Evolutionary conservation across 2,329 filamentous ascomycete species (phyloP).

Genomic region (Curvularia spicifera): DNA sequence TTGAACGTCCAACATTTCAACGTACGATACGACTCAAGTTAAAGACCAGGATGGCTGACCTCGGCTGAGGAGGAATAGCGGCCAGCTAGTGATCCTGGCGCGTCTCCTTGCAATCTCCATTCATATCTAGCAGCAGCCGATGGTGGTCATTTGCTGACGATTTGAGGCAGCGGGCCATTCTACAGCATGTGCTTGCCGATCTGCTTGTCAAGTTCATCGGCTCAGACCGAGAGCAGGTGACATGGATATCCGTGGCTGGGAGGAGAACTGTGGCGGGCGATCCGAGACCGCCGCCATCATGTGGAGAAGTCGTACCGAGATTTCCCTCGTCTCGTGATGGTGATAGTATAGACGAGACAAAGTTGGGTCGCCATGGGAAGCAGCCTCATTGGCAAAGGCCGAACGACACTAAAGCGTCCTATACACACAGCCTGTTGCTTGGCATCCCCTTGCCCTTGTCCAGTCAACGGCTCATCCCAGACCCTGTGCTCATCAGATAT

Average conservation of each 20-base stretch:
- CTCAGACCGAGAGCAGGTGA: not conserved
- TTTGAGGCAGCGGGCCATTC: not conserved
- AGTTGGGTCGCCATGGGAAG: not conserved
- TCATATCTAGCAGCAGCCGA: not conserved
- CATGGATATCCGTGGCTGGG: not conserved
- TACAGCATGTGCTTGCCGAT: conserved; percentile 2
- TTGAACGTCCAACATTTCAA: not conserved
- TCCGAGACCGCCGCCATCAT: not conserved
- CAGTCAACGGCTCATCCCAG: conserved; percentile 1
- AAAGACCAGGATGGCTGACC: not conserved
- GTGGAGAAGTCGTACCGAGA: not conserved
- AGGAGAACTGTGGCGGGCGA: not conserved
- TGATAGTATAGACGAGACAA: not conserved
- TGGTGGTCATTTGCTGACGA: not conserved
- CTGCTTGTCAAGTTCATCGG: not conserved
- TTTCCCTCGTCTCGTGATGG: not conserved
- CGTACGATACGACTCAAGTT: not conserved
- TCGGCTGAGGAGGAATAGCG: not conserved
- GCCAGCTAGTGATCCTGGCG: not conserved
- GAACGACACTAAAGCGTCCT: not conserved
- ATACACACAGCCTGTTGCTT: not conserved
- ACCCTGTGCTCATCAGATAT: conserved; percentile 1
- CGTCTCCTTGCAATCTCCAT: not conserved
- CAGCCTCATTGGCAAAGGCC: not conserved
- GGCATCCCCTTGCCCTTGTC: not conserved